These are phyloP conservation scores for Penicillium pulvis DNA, from an alignment of 495 filamentous ascomycete genomes.

Conservation along the genomic window DNA sequence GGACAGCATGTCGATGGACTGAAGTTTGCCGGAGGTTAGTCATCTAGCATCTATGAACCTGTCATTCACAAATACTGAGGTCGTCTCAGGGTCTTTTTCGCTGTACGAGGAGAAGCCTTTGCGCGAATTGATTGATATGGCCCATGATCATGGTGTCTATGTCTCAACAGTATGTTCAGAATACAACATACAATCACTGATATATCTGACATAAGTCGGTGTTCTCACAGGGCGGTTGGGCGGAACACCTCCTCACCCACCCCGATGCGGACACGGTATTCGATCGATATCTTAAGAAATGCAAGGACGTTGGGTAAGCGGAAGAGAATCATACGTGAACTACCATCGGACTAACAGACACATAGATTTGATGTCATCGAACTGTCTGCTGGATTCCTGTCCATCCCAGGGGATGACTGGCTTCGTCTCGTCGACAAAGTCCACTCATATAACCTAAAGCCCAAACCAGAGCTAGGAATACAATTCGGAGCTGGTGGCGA, in stretches of 20 bases:
- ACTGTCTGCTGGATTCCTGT: constrained; percentile 56
- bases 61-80: constrained; percentile 1
- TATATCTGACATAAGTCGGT: not conserved
- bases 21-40: constrained; percentile 57
- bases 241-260: constrained; percentile 56
- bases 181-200: not conserved
- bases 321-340: not conserved
- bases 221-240: constrained; percentile 49
- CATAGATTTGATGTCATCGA: constrained; percentile 58
- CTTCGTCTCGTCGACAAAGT: constrained; percentile 57
- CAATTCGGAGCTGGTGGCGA: constrained; percentile 64
- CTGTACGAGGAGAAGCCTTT: constrained; percentile 50
- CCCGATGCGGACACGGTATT: constrained; percentile 46
- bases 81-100: constrained; percentile 49
- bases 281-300: constrained; percentile 54
- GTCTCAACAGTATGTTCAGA: constrained; percentile 48
- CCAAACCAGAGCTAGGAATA: constrained; percentile 63
- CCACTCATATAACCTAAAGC: constrained; percentile 49
- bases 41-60: not conserved
- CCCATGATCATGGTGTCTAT: constrained; percentile 55
- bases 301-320: constrained; percentile 50
- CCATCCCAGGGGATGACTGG: constrained; percentile 58
- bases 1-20: constrained; percentile 57
- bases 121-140: constrained; percentile 54
- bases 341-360: not conserved